These are phyloP conservation scores for Neospermospora avenae DNA, from an alignment of 2,329 filamentous ascomycete genomes.

Conservation along the genomic window DNA sequence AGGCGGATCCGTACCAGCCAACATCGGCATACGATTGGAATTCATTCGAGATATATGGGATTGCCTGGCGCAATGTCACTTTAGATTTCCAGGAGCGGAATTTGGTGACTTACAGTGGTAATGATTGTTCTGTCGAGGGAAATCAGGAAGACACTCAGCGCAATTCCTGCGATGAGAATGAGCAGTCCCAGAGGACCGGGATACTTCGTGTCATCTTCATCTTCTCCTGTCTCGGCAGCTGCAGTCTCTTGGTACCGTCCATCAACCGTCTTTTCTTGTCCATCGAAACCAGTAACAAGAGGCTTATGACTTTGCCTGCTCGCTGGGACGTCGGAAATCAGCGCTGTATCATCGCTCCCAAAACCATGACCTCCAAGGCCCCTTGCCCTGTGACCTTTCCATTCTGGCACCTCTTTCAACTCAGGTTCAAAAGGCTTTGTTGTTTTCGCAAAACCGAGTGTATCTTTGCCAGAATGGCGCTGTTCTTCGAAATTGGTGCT, in stretches of 20 bases:
- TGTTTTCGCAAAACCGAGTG: not conserved
- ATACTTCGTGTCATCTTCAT: slow-evolving; percentile 21
- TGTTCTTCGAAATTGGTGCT: slow-evolving; percentile 21
- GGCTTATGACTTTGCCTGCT: not conserved
- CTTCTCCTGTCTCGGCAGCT: not conserved
- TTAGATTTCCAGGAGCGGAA: not conserved
- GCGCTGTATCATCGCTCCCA: slow-evolving; percentile 6
- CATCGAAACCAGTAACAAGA: not conserved
- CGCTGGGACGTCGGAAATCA: not conserved
- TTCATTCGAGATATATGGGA: slow-evolving; percentile 39
- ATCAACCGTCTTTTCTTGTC: not conserved
- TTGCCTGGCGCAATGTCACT: slow-evolving; percentile 28
- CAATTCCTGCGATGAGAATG: slow-evolving; percentile 31
- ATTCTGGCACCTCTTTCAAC: not conserved
- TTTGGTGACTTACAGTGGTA: slow-evolving; percentile 20
- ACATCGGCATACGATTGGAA: slow-evolving; percentile 38
- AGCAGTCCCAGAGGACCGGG: slow-evolving; percentile 25
- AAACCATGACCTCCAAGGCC: not conserved
- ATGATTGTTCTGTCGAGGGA: slow-evolving; percentile 26
- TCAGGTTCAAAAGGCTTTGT: not conserved
- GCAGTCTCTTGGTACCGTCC: not conserved
- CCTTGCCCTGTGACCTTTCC: not conserved
- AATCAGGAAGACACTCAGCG: slow-evolving; percentile 26
- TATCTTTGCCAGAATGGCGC: not conserved
- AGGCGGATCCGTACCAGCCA: slow-evolving; percentile 38